phyloP scores from a whole-genome alignment of 164 flowering plant species.

The Stephania cephalantha region DNA sequence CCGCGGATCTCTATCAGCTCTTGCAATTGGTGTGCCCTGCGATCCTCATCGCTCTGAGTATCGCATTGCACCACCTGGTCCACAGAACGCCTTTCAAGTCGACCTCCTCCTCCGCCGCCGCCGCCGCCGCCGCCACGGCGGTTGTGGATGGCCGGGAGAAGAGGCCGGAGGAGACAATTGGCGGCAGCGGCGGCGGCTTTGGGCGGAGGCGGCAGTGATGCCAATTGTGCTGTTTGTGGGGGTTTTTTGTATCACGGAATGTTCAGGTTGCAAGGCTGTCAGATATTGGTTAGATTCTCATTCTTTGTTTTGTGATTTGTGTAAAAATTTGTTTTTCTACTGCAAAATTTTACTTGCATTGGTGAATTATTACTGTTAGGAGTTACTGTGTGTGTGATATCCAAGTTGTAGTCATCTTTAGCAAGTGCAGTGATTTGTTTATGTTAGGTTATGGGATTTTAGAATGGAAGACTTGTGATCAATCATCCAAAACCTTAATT shows the following conservation, averaged over 20 bases:
- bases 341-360: too few species aligned
- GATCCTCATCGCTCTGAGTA: constrained; percentile 18
- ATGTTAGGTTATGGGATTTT: too few species aligned
- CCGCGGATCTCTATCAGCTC: constrained; percentile 48
- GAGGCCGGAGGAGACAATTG: too few species aligned
- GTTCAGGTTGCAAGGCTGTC: constrained; percentile 62
- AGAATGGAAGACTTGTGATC: background rate
- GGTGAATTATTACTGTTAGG: background rate
- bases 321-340: background rate
- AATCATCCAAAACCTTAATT: too few species aligned
- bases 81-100: constrained; percentile 58
- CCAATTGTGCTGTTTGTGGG: constrained; percentile 52
- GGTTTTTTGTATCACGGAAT: constrained; percentile 30
- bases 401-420: background rate
- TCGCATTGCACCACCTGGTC: constrained; percentile 45
- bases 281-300: constrained; percentile 7
- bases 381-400: background rate
- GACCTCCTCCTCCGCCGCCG: constrained; percentile 31
- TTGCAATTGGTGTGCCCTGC: constrained; percentile 41
- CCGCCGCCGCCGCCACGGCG: too few species aligned
- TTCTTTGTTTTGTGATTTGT: background rate
- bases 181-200: constrained; percentile 16
- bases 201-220: constrained; percentile 9
- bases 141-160: background rate
- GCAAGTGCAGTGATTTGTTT: background rate